These are phyloP conservation scores for Dunaliella sp. DNA, from an alignment of 139 green algal species.

Conservation along the genomic window DNA sequence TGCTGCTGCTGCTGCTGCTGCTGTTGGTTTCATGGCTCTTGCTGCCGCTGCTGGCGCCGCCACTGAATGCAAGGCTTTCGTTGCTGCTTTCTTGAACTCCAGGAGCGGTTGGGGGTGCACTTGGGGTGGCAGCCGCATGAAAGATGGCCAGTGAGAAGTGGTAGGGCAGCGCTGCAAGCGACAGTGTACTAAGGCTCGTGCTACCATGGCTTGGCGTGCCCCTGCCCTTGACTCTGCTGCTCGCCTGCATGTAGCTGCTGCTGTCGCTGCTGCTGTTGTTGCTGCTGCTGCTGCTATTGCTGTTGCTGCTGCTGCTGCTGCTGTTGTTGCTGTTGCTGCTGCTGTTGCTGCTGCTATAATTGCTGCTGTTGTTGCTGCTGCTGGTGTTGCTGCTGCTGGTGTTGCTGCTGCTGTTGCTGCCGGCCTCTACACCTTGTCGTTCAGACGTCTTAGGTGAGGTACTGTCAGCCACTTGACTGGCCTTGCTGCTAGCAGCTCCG, in stretches of 20 bases:
- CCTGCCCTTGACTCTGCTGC: background rate
- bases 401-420: background rate
- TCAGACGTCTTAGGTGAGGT: too few relatives aligned
- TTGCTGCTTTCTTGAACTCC: background rate
- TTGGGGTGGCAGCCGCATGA: background rate
- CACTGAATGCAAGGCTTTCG: too few relatives aligned
- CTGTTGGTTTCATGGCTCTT: background rate
- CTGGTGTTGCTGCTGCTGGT: background rate
- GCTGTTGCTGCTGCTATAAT: background rate
- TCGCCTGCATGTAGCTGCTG: background rate
- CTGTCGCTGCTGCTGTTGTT: background rate
- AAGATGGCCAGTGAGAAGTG: background rate
- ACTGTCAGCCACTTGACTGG: too few relatives aligned
- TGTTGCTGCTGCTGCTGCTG: background rate
- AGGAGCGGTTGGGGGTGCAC: background rate
- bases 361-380: background rate
- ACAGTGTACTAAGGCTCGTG: background rate
- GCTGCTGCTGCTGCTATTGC: background rate
- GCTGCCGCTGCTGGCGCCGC: background rate
- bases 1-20: background rate
- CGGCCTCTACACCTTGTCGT: background rate
- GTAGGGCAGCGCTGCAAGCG: background rate
- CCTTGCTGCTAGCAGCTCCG: too few relatives aligned
- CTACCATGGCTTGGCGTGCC: background rate
- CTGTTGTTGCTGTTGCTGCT: background rate